These are phyloP conservation scores for Amaranthus cruentus DNA, from an alignment of 148 eudicot genomes.

Conservation along the genomic window DNA sequence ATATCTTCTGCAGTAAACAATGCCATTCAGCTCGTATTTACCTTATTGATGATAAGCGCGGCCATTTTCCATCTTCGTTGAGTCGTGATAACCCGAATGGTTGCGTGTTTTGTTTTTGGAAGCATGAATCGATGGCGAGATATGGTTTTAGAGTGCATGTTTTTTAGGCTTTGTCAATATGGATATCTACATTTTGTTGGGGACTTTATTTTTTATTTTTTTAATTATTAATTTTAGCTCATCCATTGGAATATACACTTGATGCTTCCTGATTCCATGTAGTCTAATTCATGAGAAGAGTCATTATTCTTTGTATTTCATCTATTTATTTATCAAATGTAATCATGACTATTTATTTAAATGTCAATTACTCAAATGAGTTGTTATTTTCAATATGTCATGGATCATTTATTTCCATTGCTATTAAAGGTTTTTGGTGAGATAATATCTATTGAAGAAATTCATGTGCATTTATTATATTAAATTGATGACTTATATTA, in stretches of 20 bases:
- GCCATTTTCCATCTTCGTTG: slow-evolving; percentile 30
- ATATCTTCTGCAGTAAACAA: slow-evolving; percentile 40
- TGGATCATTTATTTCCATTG: too few relatives aligned
- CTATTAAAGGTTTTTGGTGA: too few relatives aligned
- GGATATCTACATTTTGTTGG: slow-evolving; percentile 16
- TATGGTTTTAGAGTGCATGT: slow-evolving; percentile 26
- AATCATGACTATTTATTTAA: slow-evolving; percentile 18
- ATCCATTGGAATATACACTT: slow-evolving; percentile 11
- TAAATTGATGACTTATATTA: too few relatives aligned
- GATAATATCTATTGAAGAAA: too few relatives aligned
- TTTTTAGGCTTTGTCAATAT: slow-evolving; percentile 34
- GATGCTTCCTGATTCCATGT: slow-evolving; percentile 23
- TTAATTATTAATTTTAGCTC: slow-evolving; percentile 9
- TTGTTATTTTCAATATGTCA: neutral
- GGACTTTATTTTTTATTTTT: slow-evolving; percentile 9
- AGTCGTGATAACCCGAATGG: slow-evolving; percentile 2
- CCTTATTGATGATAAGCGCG: slow-evolving; percentile 35
- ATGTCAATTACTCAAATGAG: slow-evolving; percentile 21
- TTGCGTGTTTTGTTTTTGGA: slow-evolving; percentile 18
- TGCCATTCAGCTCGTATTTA: slow-evolving; percentile 30
- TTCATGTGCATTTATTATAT: too few relatives aligned
- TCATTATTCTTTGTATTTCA: slow-evolving; percentile 32
- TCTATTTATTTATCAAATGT: slow-evolving; percentile 21
- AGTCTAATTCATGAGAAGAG: slow-evolving; percentile 21
- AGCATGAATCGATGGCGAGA: slow-evolving; percentile 36